phyloP scores from a whole-genome alignment of 2,329 filamentous ascomycete species.

The Clonostachys rosea region DNA sequence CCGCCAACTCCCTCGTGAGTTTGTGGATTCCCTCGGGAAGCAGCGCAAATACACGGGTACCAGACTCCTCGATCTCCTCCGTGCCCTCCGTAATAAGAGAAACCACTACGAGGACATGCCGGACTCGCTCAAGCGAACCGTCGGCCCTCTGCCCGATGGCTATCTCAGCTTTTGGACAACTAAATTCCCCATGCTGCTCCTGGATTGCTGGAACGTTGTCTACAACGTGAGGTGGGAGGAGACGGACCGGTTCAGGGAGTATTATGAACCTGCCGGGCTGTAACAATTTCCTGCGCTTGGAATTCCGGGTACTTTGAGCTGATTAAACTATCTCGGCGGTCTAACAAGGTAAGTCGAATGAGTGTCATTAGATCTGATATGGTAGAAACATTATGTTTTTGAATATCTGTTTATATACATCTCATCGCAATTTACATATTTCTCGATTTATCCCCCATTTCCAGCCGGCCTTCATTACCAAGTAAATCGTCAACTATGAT shows the following conservation, averaged over 20 bases:
- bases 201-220: constrained; percentile 74
- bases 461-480: too few species aligned
- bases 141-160: constrained; percentile 72
- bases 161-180: constrained; percentile 82
- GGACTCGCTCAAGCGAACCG: constrained; percentile 62
- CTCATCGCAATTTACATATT: not conserved
- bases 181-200: constrained; percentile 72
- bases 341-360: too few species aligned
- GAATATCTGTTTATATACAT: too few species aligned
- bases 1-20: constrained; percentile 67
- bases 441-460: not conserved
- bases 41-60: constrained; percentile 91
- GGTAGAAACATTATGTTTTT: too few species aligned
- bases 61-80: constrained; percentile 77
- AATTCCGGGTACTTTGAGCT: not conserved
- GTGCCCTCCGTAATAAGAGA: constrained; percentile 90
- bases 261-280: constrained; percentile 51
- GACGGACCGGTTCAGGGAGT: constrained; percentile 65
- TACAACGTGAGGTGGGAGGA: constrained; percentile 59
- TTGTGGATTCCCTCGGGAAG: constrained; percentile 86
- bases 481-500: too few species aligned
- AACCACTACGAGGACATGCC: constrained; percentile 98
- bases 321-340: too few species aligned
- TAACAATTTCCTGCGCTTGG: constrained; percentile 5
- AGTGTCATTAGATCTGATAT: too few species aligned